phyloP scores from a whole-genome alignment of 164 flowering plant species.

The Santalum album region DNA sequence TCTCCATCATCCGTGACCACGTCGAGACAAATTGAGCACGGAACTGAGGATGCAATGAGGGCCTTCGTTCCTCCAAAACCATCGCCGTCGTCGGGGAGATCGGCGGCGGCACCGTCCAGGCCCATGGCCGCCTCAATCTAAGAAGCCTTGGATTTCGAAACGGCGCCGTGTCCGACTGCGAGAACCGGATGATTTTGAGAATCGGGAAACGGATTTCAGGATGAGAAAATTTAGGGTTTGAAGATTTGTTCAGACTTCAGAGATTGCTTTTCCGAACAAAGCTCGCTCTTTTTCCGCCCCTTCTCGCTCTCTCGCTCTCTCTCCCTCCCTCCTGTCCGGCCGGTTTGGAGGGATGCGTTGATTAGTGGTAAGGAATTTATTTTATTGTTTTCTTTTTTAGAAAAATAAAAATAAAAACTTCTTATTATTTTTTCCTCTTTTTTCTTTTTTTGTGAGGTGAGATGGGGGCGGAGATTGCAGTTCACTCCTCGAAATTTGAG shows the following conservation, averaged over 20 bases:
- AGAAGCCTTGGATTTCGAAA: slow-evolving; percentile 7
- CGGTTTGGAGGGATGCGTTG: no score
- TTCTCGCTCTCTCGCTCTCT: not conserved
- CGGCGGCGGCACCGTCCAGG: slow-evolving; percentile 12
- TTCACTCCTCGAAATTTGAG: no score
- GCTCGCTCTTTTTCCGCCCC: not conserved
- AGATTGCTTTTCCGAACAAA: no score
- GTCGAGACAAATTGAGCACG: slow-evolving; percentile 86
- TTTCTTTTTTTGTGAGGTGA: no score
- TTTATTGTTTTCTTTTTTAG: no score
- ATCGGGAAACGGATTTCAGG: no score
- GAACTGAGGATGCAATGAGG: slow-evolving; percentile 16
- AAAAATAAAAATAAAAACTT: no score
- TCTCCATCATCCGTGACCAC: slow-evolving; percentile 56
- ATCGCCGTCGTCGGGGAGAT: slow-evolving; percentile 12
- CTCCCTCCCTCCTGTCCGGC: not conserved
- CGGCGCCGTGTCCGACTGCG: not conserved
- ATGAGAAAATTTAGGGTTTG: no score
- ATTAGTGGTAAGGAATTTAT: no score
- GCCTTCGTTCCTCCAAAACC: slow-evolving; percentile 23
- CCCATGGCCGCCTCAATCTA: slow-evolving; percentile 25
- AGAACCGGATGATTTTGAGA: not conserved
- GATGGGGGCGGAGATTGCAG: no score
- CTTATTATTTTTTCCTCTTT: no score
- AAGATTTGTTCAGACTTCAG: no score